A percentile compares a stretch with the other conserved stretches of the same genome.
Evolutionary conservation across 2,329 filamentous ascomycete genomes (phyloP).

Genomic region (Furcasterigmium furcatum): DNA sequence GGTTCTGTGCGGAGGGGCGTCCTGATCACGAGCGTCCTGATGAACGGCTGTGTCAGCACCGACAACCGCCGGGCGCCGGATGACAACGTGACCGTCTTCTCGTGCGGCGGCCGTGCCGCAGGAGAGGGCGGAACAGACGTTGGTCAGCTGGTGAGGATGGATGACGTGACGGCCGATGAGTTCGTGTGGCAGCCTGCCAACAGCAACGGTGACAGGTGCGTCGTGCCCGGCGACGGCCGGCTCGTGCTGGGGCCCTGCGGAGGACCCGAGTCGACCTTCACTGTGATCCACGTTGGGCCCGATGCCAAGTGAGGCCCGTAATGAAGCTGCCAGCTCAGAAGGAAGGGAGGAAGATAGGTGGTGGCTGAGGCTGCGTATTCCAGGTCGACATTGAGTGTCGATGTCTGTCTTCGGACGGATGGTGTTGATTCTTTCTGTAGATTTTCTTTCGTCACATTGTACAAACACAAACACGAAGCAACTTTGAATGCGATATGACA

Average conservation of each 20-base stretch:
- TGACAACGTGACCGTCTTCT: slow-evolving; percentile 48
- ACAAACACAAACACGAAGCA: no score
- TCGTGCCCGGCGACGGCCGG: slow-evolving; percentile 32
- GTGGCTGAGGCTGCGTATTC: no score
- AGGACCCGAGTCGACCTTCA: slow-evolving; percentile 20
- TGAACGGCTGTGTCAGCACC: slow-evolving; percentile 48
- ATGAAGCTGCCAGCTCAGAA: no score
- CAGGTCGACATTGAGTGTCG: no score
- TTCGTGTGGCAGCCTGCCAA: slow-evolving; percentile 43
- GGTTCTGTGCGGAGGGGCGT: slow-evolving; percentile 29
- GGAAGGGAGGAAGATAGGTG: no score
- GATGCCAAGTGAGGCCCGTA: neutral
- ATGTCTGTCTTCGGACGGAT: no score
- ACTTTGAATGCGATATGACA: no score
- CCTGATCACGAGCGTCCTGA: slow-evolving; percentile 46
- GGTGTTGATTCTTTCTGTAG: no score
- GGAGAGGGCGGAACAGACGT: slow-evolving; percentile 43
- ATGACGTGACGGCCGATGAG: slow-evolving; percentile 28
- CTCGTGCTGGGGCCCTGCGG: slow-evolving; percentile 25
- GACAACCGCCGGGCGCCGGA: slow-evolving; percentile 37
- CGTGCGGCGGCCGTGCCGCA: slow-evolving; percentile 48
- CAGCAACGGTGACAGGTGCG: slow-evolving; percentile 37
- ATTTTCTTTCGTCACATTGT: no score
- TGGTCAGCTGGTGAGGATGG: slow-evolving; percentile 46
- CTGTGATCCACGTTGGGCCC: slow-evolving; percentile 14